Conservation (phyloP, 805 yeast species). For the Clavispora phyllophila region DNA sequence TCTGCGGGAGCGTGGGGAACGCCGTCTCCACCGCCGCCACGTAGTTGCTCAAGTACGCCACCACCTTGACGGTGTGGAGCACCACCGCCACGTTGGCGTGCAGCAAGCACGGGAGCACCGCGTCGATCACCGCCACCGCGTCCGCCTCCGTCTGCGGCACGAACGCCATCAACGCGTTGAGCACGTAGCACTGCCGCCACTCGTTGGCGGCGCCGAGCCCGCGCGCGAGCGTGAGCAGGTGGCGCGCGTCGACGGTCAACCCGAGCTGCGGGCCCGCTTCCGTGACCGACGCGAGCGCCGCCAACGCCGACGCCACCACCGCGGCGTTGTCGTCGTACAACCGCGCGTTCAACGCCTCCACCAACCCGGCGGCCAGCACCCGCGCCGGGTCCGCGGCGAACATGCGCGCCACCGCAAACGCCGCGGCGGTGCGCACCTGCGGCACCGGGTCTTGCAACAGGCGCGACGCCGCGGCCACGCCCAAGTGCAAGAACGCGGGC, state of each 20-base stretch:
- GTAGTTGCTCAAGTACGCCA: conserved; percentile 70
- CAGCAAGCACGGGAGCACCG: conserved; percentile 63
- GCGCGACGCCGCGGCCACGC: conserved; percentile 35
- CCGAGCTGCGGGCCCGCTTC: conserved; percentile 48
- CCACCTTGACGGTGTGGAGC: conserved; percentile 65
- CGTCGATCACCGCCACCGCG: conserved; percentile 61
- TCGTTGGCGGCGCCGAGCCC: conserved; percentile 41
- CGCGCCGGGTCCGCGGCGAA: conserved; percentile 50
- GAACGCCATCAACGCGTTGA: conserved; percentile 60
- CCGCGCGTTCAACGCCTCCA: conserved; percentile 46
- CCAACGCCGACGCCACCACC: conserved; percentile 69
- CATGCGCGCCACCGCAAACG: conserved; percentile 61
- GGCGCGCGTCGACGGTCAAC: conserved; percentile 47
- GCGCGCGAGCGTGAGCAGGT: conserved; percentile 34
- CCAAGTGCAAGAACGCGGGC: conserved; percentile 44
- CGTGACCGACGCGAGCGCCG: conserved; percentile 60
- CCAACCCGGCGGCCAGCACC: conserved; percentile 40
- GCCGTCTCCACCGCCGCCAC: conserved; percentile 50
- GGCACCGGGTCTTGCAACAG: conserved; percentile 46
- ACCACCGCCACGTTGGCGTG: conserved; percentile 81
- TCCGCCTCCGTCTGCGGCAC: conserved; percentile 69
- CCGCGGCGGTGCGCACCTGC: conserved; percentile 63
- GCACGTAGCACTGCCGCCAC: conserved; percentile 70
- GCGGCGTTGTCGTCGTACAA: conserved; percentile 53
- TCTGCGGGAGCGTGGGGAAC: conserved; percentile 50